Conservation (phyloP, 208 protist species). For the Strigomonas galati region DNA sequence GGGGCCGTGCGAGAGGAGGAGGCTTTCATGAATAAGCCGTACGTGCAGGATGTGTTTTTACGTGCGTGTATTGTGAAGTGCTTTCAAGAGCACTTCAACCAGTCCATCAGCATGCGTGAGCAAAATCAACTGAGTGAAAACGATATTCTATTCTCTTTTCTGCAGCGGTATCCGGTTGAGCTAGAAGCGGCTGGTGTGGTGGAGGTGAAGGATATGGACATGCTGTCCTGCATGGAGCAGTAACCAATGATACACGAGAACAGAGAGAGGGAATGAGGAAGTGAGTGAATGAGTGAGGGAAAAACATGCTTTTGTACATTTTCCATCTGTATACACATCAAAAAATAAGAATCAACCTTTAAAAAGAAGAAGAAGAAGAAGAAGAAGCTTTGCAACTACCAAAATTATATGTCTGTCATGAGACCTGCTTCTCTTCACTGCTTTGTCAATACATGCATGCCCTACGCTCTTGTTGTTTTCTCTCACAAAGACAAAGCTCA, state of each 20-base stretch:
- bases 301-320: too few relatives aligned
- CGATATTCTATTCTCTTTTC: slow-evolving; percentile 38
- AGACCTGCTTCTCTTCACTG: too few relatives aligned
- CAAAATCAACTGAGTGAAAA: slow-evolving; percentile 8
- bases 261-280: too few relatives aligned
- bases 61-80: slow-evolving; percentile 52
- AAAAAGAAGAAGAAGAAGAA: not conserved
- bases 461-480: too few relatives aligned
- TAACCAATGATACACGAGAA: too few relatives aligned
- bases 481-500: too few relatives aligned
- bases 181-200: slow-evolving; percentile 51
- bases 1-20: slow-evolving; percentile 58
- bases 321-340: too few relatives aligned
- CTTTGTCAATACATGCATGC: too few relatives aligned
- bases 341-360: too few relatives aligned
- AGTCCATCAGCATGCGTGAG: slow-evolving; percentile 16
- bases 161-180: slow-evolving; percentile 51
- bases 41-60: slow-evolving; percentile 49
- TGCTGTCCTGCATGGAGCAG: slow-evolving; percentile 48
- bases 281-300: too few relatives aligned
- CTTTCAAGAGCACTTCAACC: slow-evolving; percentile 77
- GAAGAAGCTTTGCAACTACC: not conserved
- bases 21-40: slow-evolving; percentile 45
- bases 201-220: slow-evolving; percentile 34
- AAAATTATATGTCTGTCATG: too few relatives aligned